Evolutionary conservation across 768 basidiomycete species (phyloP).

Genomic region (Saitozyma sp.): DNA sequence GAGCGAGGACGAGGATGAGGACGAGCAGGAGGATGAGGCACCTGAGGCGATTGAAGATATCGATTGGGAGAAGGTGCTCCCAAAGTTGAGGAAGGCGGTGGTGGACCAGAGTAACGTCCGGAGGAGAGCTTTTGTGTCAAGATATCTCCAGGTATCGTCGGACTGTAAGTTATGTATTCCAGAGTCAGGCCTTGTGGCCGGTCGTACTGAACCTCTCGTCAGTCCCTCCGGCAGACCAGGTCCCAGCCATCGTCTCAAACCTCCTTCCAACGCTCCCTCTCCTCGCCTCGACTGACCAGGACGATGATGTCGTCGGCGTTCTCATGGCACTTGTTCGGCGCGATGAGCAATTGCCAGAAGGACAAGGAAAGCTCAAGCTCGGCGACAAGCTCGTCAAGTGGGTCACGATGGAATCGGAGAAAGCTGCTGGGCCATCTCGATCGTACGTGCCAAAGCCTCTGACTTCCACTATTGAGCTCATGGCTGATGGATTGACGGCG

Average conservation of each 20-base stretch:
- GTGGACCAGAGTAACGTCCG: slow-evolving; percentile 36
- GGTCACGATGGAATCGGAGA: slow-evolving; percentile 68
- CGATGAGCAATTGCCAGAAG: slow-evolving; percentile 42
- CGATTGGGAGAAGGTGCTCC: slow-evolving; percentile 35
- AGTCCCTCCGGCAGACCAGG: slow-evolving; percentile 40
- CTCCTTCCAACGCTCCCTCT: slow-evolving; percentile 27
- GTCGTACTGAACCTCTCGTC: slow-evolving; percentile 1
- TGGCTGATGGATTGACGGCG: slow-evolving; percentile 1
- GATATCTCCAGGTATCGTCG: slow-evolving; percentile 31
- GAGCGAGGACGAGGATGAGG: slow-evolving; percentile 22
- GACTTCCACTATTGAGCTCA: not conserved
- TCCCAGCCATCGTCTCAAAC: slow-evolving; percentile 24
- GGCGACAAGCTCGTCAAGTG: slow-evolving; percentile 70
- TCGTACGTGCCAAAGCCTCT: slow-evolving; percentile 56
- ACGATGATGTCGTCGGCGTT: slow-evolving; percentile 35
- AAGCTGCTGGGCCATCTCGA: slow-evolving; percentile 60
- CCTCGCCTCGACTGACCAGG: slow-evolving; percentile 27
- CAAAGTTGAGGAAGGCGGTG: slow-evolving; percentile 23
- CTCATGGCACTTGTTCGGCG: slow-evolving; percentile 31
- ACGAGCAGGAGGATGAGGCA: slow-evolving; percentile 9
- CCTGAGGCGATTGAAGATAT: slow-evolving; percentile 19
- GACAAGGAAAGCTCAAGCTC: slow-evolving; percentile 61
- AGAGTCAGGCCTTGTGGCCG: not conserved
- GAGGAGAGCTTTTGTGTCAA: slow-evolving; percentile 29
- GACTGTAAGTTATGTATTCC: slow-evolving; percentile 24